phyloP scores from a whole-genome alignment of 2,329 filamentous ascomycete genomes.

The Talaromyces sp. region DNA sequence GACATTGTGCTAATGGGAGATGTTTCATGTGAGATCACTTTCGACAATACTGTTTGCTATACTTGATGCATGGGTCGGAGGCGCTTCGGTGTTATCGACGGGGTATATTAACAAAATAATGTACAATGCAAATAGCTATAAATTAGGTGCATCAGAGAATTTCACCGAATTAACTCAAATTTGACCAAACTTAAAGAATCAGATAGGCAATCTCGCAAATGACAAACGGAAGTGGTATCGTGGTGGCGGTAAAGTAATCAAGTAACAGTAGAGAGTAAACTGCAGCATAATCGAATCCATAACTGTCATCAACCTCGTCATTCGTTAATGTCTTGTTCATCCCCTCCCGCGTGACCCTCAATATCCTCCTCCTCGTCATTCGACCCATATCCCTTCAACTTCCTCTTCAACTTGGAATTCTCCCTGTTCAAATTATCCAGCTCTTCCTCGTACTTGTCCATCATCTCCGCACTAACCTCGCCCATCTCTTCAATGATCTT shows the following conservation, averaged over 20 bases:
- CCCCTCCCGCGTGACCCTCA: slow-evolving; percentile 13
- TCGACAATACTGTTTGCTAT: neutral
- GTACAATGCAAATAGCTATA: neutral
- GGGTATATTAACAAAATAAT: neutral
- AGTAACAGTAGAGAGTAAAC: neutral
- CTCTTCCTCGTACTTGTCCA: slow-evolving; percentile 56
- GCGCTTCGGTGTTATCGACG: too few relatives aligned
- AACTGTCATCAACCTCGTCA: neutral
- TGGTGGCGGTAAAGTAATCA: neutral
- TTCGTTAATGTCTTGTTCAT: slow-evolving; percentile 18
- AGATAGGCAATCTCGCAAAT: neutral
- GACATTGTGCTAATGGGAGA: slow-evolving; percentile 7
- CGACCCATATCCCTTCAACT: slow-evolving; percentile 15
- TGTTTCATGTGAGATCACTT: neutral
- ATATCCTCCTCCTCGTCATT: slow-evolving; percentile 17
- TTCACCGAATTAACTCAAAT: neutral
- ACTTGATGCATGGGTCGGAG: neutral
- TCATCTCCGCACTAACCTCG: slow-evolving; percentile 61
- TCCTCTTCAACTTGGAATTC: slow-evolving; percentile 18
- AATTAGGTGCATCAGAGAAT: neutral
- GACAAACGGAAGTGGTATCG: slow-evolving; percentile 7
- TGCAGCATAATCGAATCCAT: neutral
- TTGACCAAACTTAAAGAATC: neutral
- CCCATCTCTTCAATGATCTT: slow-evolving; percentile 70
- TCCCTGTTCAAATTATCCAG: slow-evolving; percentile 44